These are phyloP conservation scores for Spergularia bocconei DNA, from an alignment of 148 eudicot genomes.

Conservation along the genomic window DNA sequence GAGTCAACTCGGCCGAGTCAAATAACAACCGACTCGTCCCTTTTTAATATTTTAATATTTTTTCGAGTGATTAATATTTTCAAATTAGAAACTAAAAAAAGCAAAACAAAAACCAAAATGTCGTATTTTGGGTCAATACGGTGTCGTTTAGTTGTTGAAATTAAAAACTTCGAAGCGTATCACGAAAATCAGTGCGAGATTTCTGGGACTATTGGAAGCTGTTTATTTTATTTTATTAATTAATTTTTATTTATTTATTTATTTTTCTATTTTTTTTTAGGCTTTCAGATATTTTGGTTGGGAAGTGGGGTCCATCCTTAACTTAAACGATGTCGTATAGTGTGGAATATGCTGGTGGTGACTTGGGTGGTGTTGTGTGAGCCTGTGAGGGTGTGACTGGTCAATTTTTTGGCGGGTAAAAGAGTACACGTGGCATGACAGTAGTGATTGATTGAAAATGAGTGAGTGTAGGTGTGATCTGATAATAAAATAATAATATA, in stretches of 20 bases:
- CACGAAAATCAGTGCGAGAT: slow-evolving; percentile 13
- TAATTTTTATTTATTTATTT: not conserved
- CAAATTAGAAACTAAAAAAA: not conserved
- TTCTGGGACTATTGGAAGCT: slow-evolving; percentile 6
- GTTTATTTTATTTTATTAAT: not conserved
- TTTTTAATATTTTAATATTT: too few species aligned
- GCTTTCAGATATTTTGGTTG: not conserved
- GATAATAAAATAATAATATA: too few species aligned
- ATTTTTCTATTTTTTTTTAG: not conserved
- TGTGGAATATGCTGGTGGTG: too few species aligned
- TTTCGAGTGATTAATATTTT: not conserved
- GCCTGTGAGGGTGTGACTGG: not conserved
- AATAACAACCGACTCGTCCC: too few species aligned
- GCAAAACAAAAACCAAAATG: not conserved
- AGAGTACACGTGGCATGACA: slow-evolving; percentile 1
- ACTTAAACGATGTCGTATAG: slow-evolving; percentile 26
- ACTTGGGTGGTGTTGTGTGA: not conserved
- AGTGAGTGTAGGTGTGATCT: not conserved
- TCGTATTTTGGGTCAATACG: not conserved
- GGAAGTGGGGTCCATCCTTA: not conserved
- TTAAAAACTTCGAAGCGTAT: not conserved
- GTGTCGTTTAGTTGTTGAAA: slow-evolving; percentile 20
- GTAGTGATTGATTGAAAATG: slow-evolving; percentile 6
- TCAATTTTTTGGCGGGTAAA: slow-evolving; percentile 5
- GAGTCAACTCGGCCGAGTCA: slow-evolving; percentile 1